Evolutionary conservation across 2,329 filamentous ascomycete genomes (phyloP), one percentile per base, ranked within the genome.

Genomic region (Diaporthe citri): DNA sequence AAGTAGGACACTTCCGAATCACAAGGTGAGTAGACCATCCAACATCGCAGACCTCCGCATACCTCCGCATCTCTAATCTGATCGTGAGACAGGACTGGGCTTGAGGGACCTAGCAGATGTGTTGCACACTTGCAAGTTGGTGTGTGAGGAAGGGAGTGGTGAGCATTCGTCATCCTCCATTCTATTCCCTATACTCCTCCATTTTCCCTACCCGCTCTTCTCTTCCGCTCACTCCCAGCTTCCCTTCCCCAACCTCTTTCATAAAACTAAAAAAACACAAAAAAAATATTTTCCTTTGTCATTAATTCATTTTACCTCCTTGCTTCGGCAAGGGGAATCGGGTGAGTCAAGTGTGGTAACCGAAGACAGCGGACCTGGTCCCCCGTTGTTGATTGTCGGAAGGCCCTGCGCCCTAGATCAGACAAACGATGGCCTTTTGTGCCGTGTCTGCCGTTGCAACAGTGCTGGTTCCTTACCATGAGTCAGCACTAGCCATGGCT

Each of bases 371-470:
- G 64, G 64, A 39, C 13, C 34, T 67, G 64, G 20, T 67, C 46
- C 64, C 64, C 34, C n/a, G 46, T 20, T 67, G 64, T 52, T 36
- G 22, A 67, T 67, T 52, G 22, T 52, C 64, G 64, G 64, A 67
- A 67, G 46, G 64, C n/a, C 64, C 64, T 67, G 64, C 64, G 64
- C 46, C 64, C 64, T 67, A 67, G 64, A 52, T n/a, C 64, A 67
- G 46, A 67, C 28, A 20, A 52, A 67, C 5, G 25, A 25, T 46
- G 60, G 60, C 60, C 41, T 34, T 28, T 13, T 31, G 39, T 46
- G 60, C 60, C 41, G 31, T 67, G 64, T 67, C 43, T n/a, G 64
- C 46, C 12, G 22, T 20, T 51, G 64, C 64, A 52, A 52, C 20
- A 39, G 64, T 67, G 64, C 28, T 52, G 64, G 64, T 7, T 52